These are phyloP conservation scores for Clitoria ternatea DNA, from an alignment of 306 rosid species.

Conservation along the genomic window DNA sequence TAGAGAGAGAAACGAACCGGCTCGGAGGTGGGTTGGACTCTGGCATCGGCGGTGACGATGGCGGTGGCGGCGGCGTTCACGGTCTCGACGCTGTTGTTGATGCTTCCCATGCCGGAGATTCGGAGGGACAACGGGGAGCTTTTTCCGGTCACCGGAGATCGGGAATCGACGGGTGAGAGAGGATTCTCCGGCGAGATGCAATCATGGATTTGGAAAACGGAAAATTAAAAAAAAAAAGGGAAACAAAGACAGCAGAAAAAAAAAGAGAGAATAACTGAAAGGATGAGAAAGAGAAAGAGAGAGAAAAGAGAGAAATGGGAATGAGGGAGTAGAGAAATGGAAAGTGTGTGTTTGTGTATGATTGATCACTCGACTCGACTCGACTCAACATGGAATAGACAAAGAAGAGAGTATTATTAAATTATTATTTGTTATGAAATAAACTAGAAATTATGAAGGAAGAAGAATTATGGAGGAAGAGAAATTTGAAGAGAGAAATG, in stretches of 20 bases:
- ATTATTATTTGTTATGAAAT: background rate
- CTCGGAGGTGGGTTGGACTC: slow-evolving; percentile 64
- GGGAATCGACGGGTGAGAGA: background rate
- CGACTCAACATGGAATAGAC: background rate
- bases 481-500: too few species aligned
- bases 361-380: background rate
- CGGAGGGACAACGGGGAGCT: background rate
- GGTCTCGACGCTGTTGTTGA: slow-evolving; percentile 69
- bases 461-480: too few species aligned
- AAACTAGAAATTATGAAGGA: too few species aligned
- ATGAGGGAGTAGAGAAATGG: background rate
- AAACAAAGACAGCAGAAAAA: background rate
- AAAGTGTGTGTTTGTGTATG: background rate
- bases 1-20: slow-evolving; percentile 40
- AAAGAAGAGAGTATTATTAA: slow-evolving; percentile 3
- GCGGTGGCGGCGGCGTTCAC: slow-evolving; percentile 95
- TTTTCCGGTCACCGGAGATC: slow-evolving; percentile 26
- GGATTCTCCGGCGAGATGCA: slow-evolving; percentile 34
- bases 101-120: slow-evolving; percentile 48
- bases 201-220: slow-evolving; percentile 31
- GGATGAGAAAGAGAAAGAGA: background rate
- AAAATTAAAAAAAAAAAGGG: background rate
- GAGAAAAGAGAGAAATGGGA: background rate
- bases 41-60: slow-evolving; percentile 77
- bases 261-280: background rate